These are phyloP conservation scores for Letharia columbiana DNA, from an alignment of 495 filamentous ascomycete genomes.

Conservation along the genomic window DNA sequence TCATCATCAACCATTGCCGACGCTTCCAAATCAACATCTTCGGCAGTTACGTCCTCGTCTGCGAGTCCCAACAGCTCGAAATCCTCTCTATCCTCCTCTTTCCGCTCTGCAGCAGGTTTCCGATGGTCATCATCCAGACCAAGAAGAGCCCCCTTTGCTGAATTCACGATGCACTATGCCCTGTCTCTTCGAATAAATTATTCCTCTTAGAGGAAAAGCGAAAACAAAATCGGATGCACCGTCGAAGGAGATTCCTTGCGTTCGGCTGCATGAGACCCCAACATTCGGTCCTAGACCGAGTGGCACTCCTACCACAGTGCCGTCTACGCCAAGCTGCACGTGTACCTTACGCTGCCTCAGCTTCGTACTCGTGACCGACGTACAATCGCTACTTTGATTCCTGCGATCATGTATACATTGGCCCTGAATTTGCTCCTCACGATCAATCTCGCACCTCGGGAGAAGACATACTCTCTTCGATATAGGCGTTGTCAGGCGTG, in stretches of 20 bases:
- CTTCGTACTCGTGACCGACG: slow-evolving; percentile 7
- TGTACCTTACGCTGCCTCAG: slow-evolving; percentile 6
- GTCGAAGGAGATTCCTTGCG: not conserved
- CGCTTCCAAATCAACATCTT: not conserved
- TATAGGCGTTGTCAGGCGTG: not conserved
- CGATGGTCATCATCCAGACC: not conserved
- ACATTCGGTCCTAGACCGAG: slow-evolving; percentile 14
- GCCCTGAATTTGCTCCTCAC: slow-evolving; percentile 11
- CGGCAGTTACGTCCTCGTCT: slow-evolving; percentile 5
- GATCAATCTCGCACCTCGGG: slow-evolving; percentile 7
- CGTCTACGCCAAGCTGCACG: slow-evolving; percentile 19
- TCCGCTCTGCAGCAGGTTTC: not conserved
- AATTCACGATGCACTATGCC: slow-evolving; percentile 6
- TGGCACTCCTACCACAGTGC: slow-evolving; percentile 12
- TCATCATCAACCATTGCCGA: not conserved
- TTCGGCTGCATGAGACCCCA: not conserved
- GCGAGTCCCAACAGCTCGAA: slow-evolving; percentile 4
- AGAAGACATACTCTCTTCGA: slow-evolving; percentile 1
- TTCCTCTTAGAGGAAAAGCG: slow-evolving; percentile 21
- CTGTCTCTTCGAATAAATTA: slow-evolving; percentile 11
- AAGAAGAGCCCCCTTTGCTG: slow-evolving; percentile 11
- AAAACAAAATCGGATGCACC: slow-evolving; percentile 19
- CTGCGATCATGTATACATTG: slow-evolving; percentile 25
- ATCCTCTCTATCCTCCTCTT: not conserved
- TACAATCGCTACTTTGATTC: slow-evolving; percentile 24